phyloP scores from a whole-genome alignment of 768 basidiomycete species.

The Suillus ampliporus region DNA sequence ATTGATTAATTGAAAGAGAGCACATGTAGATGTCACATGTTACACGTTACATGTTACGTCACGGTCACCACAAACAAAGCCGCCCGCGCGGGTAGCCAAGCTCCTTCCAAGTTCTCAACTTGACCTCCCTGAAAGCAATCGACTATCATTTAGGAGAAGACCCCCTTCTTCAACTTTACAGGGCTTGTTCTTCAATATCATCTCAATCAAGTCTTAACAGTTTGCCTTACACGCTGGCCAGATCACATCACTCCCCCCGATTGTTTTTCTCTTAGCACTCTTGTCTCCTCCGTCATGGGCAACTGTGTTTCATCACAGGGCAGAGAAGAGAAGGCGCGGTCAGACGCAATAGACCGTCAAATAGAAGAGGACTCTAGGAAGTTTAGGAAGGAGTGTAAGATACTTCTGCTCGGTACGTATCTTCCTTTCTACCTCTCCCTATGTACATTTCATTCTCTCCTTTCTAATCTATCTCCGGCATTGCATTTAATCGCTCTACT shows the following conservation, averaged over 20 bases:
- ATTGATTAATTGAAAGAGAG: neutral
- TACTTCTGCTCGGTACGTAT: conserved; percentile 82
- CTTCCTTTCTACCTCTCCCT: conserved; percentile 7
- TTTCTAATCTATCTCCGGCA: neutral
- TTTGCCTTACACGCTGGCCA: neutral
- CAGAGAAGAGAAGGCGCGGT: conserved; percentile 62
- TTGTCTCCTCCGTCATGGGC: conserved; percentile 52
- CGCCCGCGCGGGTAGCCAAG: conserved; percentile 8
- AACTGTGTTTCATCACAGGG: conserved; percentile 68
- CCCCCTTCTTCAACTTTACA: conserved; percentile 19
- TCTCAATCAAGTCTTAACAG: neutral
- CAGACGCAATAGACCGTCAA: conserved; percentile 79
- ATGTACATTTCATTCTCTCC: conserved; percentile 18
- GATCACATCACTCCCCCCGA: neutral
- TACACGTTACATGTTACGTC: conserved; percentile 15
- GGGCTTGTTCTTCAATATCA: neutral
- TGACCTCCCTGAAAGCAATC: conserved; percentile 19
- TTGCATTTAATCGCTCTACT: neutral
- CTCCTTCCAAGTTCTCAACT: conserved; percentile 28
- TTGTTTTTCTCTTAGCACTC: neutral
- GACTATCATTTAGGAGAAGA: conserved; percentile 17
- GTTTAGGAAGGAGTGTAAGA: conserved; percentile 91
- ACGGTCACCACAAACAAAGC: conserved; percentile 10
- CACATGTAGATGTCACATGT: conserved; percentile 15
- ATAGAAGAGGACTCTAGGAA: conserved; percentile 86